These are phyloP conservation scores for Boletus sp. DNA, from an alignment of 1,284 basidiomycete species.

Conservation along the genomic window DNA sequence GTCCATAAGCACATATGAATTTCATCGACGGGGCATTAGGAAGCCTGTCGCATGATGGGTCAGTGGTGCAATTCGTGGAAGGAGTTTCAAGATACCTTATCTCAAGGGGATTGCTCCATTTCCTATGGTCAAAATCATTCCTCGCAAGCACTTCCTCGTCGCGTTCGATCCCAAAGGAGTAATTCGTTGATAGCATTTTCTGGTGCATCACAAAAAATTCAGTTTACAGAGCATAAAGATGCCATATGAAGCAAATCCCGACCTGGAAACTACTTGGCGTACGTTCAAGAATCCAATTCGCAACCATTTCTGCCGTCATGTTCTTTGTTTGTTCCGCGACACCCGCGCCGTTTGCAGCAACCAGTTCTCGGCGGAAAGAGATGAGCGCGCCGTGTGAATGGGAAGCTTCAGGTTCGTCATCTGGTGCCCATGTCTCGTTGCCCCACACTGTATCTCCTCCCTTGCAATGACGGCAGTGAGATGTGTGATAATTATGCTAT, in stretches of 20 bases:
- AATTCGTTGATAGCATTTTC: constrained; percentile 89
- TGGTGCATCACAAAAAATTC: constrained; percentile 31
- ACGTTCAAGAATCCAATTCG: constrained; percentile 80
- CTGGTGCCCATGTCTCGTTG: constrained; percentile 65
- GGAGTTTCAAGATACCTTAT: constrained; percentile 48
- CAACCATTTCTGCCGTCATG: constrained; percentile 78
- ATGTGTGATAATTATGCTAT: neutral
- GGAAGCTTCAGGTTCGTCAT: constrained; percentile 62
- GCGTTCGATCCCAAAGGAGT: constrained; percentile 90
- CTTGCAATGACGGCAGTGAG: constrained; percentile 36
- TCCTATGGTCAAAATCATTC: constrained; percentile 70
- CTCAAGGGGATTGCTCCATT: constrained; percentile 97
- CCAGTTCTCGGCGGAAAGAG: constrained; percentile 56
- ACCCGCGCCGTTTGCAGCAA: neutral
- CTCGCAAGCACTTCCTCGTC: constrained; percentile 59
- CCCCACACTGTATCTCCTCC: constrained; percentile 94
- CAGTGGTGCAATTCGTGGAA: neutral
- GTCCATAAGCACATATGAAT: constrained; percentile 92
- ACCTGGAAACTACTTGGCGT: constrained; percentile 84
- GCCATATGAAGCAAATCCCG: constrained; percentile 11
- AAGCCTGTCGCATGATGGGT: constrained; percentile 39
- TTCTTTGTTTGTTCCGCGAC: constrained; percentile 44
- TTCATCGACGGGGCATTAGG: constrained; percentile 92
- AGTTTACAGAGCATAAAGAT: neutral
- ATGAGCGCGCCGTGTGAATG: constrained; percentile 82